A percentile compares a stretch with the other conserved stretches of the same genome.
Conservation (phyloP, 768 basidiomycete species). For the Boletus subcaerulescens region DNA sequence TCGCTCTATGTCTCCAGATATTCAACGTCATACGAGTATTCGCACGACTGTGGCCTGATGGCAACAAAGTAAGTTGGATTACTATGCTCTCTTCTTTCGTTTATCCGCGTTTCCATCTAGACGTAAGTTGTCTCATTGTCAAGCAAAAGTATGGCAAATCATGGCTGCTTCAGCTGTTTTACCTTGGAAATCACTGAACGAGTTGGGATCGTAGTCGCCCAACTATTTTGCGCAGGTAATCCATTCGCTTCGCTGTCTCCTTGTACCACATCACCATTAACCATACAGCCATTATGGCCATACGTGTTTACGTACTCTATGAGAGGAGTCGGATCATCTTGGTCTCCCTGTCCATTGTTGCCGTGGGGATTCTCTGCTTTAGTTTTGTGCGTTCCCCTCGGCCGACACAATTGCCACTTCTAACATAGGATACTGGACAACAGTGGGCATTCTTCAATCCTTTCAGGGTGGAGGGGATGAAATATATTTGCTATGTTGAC, state of each 20-base stretch:
- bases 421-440: background rate
- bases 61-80: slow-evolving; percentile 1
- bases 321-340: slow-evolving; percentile 7
- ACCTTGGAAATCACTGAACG: background rate
- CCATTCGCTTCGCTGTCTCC: background rate
- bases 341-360: background rate
- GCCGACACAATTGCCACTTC: background rate
- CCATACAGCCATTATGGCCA: slow-evolving; percentile 13
- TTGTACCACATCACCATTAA: background rate
- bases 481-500: background rate
- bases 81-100: no score
- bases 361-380: background rate
- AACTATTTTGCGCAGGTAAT: slow-evolving; percentile 9
- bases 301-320: slow-evolving; percentile 22
- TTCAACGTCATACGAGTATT: slow-evolving; percentile 37
- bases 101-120: background rate
- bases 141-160: background rate
- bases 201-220: slow-evolving; percentile 3
- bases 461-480: background rate
- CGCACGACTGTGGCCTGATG: slow-evolving; percentile 12
- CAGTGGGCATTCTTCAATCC: slow-evolving; percentile 11
- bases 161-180: background rate
- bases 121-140: slow-evolving; percentile 5
- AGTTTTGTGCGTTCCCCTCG: slow-evolving; percentile 4
- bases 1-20: slow-evolving; percentile 37